Conservation (phyloP, 768 basidiomycete genomes). For the Auricularia sp. region DNA sequence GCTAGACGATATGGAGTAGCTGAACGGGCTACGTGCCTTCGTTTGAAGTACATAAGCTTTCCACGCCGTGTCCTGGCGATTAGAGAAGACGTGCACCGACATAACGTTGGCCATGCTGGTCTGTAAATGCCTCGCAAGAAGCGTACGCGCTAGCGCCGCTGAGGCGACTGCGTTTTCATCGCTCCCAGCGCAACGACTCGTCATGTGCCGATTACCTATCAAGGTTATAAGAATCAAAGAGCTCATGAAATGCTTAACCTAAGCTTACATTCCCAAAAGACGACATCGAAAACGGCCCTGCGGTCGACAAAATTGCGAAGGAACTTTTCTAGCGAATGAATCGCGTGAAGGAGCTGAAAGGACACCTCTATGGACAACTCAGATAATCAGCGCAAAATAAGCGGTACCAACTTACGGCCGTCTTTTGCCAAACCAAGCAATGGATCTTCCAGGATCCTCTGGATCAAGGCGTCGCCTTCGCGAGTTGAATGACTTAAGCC, state of each 20-base stretch:
- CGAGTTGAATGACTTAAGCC: neutral
- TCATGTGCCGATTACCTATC: slow-evolving; percentile 35
- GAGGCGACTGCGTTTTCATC: slow-evolving; percentile 31
- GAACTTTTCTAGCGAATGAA: slow-evolving; percentile 41
- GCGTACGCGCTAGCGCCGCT: slow-evolving; percentile 38
- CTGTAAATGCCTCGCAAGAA: slow-evolving; percentile 41
- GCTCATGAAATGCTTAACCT: neutral
- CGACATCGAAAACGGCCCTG: slow-evolving; percentile 47
- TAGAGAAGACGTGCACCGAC: slow-evolving; percentile 35
- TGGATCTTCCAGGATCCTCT: slow-evolving; percentile 47
- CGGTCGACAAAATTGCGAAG: slow-evolving; percentile 40
- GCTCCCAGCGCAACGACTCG: slow-evolving; percentile 24
- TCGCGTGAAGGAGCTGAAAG: slow-evolving; percentile 57
- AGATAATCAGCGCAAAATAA: neutral
- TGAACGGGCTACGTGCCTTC: slow-evolving; percentile 23
- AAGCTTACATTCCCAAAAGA: slow-evolving; percentile 47
- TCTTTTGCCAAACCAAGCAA: slow-evolving; percentile 45
- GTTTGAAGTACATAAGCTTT: slow-evolving; percentile 27
- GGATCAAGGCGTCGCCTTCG: slow-evolving; percentile 53
- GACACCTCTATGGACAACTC: slow-evolving; percentile 29
- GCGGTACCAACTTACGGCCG: slow-evolving; percentile 25
- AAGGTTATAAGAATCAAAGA: neutral
- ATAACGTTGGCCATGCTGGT: slow-evolving; percentile 23
- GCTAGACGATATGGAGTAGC: too few species aligned
- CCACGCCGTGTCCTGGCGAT: slow-evolving; percentile 41